A percentile compares a stretch with the other conserved stretches of the same genome.
These are phyloP conservation scores for Tanacetum coccineum DNA, from an alignment of 129 eudicot species.

Conservation along the genomic window DNA sequence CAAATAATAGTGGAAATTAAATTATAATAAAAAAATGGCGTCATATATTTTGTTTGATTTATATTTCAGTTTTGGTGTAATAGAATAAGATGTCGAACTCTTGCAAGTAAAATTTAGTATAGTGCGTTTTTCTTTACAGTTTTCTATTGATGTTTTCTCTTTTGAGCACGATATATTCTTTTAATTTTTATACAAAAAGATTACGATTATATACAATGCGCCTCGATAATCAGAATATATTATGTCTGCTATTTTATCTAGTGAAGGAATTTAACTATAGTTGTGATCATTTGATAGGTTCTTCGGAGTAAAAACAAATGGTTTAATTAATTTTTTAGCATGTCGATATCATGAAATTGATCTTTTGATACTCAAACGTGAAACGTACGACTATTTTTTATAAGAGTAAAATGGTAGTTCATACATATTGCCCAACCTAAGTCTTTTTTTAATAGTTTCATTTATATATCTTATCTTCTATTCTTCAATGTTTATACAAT, in stretches of 20 bases:
- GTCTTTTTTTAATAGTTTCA: too few relatives aligned
- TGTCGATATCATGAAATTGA: too few relatives aligned
- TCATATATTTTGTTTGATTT: slow-evolving; percentile 3
- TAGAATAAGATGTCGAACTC: slow-evolving; percentile 3
- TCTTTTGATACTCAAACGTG: too few relatives aligned
- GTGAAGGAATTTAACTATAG: too few relatives aligned
- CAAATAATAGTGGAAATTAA: not conserved
- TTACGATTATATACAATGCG: not conserved
- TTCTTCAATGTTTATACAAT: too few relatives aligned
- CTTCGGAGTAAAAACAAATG: too few relatives aligned
- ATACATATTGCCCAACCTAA: too few relatives aligned
- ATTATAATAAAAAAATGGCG: not conserved
- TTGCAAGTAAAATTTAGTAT: not conserved
- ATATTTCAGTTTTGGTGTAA: not conserved
- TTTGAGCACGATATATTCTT: not conserved
- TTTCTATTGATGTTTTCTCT: not conserved
- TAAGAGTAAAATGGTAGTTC: too few relatives aligned
- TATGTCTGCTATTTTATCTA: not conserved
- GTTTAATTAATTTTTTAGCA: too few relatives aligned
- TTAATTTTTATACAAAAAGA: not conserved
- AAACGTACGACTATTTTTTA: too few relatives aligned
- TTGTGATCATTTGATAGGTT: too few relatives aligned
- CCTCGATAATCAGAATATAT: not conserved
- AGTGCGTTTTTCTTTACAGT: slow-evolving; percentile 20
- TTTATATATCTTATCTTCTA: too few relatives aligned